phyloP scores from a whole-genome alignment of 2,329 filamentous ascomycete genomes.

The Diaporthe destruens region DNA sequence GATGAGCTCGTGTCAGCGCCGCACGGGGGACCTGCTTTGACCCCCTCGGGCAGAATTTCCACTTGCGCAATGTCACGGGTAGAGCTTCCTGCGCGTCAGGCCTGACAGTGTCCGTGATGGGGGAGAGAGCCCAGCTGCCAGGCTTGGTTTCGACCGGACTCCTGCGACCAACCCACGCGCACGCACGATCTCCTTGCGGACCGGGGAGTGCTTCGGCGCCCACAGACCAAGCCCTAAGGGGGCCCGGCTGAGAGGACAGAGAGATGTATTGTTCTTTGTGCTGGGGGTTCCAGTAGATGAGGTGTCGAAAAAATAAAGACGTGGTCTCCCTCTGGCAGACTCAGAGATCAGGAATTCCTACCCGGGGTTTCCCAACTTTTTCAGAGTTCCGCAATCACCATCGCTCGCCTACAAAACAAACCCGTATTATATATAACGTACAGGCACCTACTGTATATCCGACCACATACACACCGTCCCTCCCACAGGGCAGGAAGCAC shows the following conservation, averaged over 20 bases:
- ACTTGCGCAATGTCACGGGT: slow-evolving; percentile 2
- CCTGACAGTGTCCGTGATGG: background rate
- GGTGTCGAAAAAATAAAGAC: slow-evolving; percentile 1
- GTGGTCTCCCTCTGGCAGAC: background rate
- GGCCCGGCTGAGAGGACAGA: background rate
- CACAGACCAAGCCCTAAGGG: background rate
- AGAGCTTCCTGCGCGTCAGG: background rate
- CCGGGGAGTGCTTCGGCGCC: background rate
- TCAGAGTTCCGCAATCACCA: background rate
- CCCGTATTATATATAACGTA: background rate
- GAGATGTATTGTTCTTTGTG: too few relatives aligned
- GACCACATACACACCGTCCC: background rate
- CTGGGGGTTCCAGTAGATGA: background rate
- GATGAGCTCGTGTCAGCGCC: background rate
- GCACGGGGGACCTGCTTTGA: background rate
- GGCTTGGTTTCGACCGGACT: background rate
- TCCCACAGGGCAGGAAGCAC: background rate
- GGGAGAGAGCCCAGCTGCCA: background rate
- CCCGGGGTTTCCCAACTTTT: background rate
- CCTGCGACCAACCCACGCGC: background rate
- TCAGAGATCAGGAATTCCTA: background rate
- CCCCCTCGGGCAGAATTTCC: background rate
- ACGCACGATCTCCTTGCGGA: background rate
- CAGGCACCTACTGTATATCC: background rate
- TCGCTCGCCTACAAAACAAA: background rate